These are phyloP conservation scores for Geotrichum restrictum DNA, from an alignment of 1,139 yeast species.

Conservation along the genomic window DNA sequence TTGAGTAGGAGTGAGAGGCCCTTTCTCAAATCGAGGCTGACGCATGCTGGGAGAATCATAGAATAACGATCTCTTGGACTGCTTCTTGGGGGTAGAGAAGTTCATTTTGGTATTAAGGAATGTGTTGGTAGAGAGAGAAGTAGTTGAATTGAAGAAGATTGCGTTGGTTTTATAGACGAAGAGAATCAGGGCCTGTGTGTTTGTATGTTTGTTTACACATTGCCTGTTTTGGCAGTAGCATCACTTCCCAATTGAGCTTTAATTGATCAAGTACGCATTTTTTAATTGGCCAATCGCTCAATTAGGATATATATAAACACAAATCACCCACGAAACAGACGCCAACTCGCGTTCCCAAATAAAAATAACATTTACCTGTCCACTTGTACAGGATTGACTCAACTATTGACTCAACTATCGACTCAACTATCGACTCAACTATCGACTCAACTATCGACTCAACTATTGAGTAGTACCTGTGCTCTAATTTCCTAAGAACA, in stretches of 20 bases:
- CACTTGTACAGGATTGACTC: not conserved
- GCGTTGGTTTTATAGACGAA: not conserved
- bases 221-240: constrained; percentile 4
- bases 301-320: constrained; percentile 6
- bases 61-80: constrained; percentile 28
- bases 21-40: constrained; percentile 23
- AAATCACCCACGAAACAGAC: constrained; percentile 4
- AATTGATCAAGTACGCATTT: not conserved
- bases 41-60: constrained; percentile 28
- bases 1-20: constrained; percentile 18
- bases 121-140: constrained; percentile 10
- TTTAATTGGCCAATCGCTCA: not conserved
- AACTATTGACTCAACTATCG: too few relatives aligned
- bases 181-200: not conserved
- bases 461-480: too few relatives aligned
- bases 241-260: not conserved
- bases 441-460: too few relatives aligned
- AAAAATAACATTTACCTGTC: not conserved
- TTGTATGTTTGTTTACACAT: constrained; percentile 15
- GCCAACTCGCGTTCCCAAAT: not conserved
- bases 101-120: constrained; percentile 24
- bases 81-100: constrained; percentile 31
- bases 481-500: too few relatives aligned
- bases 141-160: not conserved
- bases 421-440: too few relatives aligned